Evolutionary conservation across 257 asterid genomes (phyloP).

Genomic region (Plantago major): DNA sequence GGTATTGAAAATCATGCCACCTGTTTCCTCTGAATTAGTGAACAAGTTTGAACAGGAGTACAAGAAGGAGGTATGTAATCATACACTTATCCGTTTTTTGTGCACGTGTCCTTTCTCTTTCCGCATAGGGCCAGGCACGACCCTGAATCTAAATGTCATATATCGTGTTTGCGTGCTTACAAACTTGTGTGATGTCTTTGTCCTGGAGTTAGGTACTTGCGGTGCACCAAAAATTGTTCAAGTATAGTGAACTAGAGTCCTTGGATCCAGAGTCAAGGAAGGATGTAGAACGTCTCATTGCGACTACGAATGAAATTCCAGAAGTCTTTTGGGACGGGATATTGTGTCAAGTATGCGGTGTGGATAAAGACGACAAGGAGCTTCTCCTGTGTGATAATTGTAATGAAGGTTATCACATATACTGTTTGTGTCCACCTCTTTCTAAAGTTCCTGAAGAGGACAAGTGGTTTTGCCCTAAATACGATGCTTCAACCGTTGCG

Average conservation of each 20-base stretch:
- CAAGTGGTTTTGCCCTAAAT: constrained; percentile 8
- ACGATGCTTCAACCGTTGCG: background rate
- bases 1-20: background rate
- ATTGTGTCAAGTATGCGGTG: constrained; percentile 5
- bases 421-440: constrained; percentile 15
- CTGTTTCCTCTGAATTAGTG: background rate
- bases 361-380: background rate
- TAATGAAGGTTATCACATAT: constrained; percentile 15
- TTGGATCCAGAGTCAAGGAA: background rate
- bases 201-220: constrained; percentile 13
- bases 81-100: background rate
- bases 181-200: background rate
- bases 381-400: constrained; percentile 8
- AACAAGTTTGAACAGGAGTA: background rate
- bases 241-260: background rate
- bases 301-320: background rate
- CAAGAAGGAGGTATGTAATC: background rate
- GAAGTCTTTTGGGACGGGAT: constrained; percentile 3
- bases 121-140: too few relatives aligned
- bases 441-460: background rate
- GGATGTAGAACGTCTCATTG: background rate
- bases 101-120: background rate
- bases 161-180: background rate
- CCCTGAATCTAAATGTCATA: too few relatives aligned
- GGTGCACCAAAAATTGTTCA: background rate